Evolutionary conservation across 1,284 basidiomycete genomes (phyloP).

Genomic region (Leucoagaricus sp.): DNA sequence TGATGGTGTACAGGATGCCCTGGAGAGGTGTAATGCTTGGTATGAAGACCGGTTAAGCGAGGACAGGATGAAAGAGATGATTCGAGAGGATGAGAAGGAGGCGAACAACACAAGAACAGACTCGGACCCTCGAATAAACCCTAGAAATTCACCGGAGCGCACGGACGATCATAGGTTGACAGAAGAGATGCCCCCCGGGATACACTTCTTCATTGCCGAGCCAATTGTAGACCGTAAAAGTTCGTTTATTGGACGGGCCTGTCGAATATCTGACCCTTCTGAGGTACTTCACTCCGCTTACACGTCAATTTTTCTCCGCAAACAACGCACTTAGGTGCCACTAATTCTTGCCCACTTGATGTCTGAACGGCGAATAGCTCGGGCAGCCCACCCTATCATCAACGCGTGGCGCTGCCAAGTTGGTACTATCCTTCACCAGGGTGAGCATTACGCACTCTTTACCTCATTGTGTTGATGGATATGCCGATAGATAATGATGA

Average conservation of each 20-base stretch:
- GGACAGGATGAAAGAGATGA: constrained; percentile 56
- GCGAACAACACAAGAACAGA: not conserved
- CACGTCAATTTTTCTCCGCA: not conserved
- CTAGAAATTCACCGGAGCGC: constrained; percentile 10
- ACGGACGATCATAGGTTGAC: constrained; percentile 19
- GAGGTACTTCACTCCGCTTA: constrained; percentile 48
- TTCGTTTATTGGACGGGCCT: constrained; percentile 82
- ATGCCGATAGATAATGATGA: constrained; percentile 81
- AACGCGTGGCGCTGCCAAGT: constrained; percentile 85
- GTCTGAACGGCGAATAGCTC: constrained; percentile 70
- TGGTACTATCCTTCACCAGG: constrained; percentile 70
- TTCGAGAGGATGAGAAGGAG: constrained; percentile 56
- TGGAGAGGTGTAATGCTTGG: constrained; percentile 71
- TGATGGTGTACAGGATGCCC: constrained; percentile 82
- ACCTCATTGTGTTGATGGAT: constrained; percentile 2
- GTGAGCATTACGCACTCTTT: constrained; percentile 35
- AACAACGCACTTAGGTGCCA: constrained; percentile 53
- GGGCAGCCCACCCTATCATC: constrained; percentile 87
- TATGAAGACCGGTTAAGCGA: constrained; percentile 63
- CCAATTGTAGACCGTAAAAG: constrained; percentile 85
- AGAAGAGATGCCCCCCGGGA: constrained; percentile 52
- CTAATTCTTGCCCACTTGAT: constrained; percentile 72
- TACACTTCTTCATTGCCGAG: constrained; percentile 68
- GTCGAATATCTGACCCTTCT: constrained; percentile 73
- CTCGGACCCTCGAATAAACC: constrained; percentile 4